phyloP scores from a whole-genome alignment of 768 basidiomycete genomes.

The Leccinum aurantiacum region DNA sequence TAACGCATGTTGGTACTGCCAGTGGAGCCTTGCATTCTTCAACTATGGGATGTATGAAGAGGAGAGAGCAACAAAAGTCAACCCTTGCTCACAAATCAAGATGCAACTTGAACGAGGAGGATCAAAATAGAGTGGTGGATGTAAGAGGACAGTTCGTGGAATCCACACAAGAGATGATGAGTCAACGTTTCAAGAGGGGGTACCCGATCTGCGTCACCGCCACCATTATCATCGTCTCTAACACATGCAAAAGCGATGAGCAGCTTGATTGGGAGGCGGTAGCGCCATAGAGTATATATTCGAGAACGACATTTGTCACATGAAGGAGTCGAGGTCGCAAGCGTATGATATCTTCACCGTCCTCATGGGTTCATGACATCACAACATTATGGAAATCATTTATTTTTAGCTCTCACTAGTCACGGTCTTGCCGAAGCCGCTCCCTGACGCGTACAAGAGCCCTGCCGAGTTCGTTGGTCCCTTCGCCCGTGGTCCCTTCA shows the following conservation, averaged over 20 bases:
- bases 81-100: background rate
- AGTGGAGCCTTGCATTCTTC: no score
- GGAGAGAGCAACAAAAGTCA: no score
- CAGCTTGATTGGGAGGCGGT: background rate
- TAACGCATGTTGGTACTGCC: no score
- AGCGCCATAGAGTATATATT: background rate
- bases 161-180: no score
- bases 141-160: no score
- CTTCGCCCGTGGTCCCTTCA: slow-evolving; percentile 47
- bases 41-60: no score
- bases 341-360: background rate
- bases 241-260: background rate
- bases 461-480: slow-evolving; percentile 64
- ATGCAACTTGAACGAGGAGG: background rate
- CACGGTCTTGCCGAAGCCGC: slow-evolving; percentile 36
- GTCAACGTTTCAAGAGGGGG: no score
- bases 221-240: no score
- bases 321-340: background rate
- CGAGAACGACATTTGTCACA: background rate
- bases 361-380: background rate
- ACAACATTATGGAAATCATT: background rate
- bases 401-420: slow-evolving; percentile 11
- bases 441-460: slow-evolving; percentile 57
- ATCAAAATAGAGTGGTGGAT: background rate
- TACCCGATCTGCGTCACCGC: no score